Conservation (phyloP, 805 yeast species). For the Nakazawaea wickerhamii region DNA sequence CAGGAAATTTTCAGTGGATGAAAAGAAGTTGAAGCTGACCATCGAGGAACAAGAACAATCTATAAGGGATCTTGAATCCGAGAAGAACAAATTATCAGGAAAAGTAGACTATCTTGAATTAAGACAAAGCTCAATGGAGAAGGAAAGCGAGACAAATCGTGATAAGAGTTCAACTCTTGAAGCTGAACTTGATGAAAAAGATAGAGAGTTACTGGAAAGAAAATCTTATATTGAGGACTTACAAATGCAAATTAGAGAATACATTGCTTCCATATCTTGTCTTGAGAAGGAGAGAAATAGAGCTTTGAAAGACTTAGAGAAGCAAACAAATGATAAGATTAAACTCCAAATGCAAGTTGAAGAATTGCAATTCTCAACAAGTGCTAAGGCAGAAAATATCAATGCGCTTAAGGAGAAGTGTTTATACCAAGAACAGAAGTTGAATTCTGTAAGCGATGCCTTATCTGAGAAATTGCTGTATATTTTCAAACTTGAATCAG, state of each 20-base stretch:
- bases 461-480: not conserved
- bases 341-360: not conserved
- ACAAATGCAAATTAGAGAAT: not conserved
- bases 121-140: not conserved
- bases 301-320: not conserved
- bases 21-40: not conserved
- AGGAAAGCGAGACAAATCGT: not conserved
- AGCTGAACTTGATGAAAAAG: not conserved
- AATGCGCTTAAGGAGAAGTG: not conserved
- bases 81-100: not conserved
- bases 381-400: not conserved
- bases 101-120: not conserved
- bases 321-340: not conserved
- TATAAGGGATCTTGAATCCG: not conserved
- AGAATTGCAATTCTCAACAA: not conserved
- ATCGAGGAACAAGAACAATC: not conserved
- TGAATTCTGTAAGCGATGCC: constrained; percentile 3
- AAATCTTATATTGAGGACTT: not conserved
- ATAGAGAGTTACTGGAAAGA: not conserved
- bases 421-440: not conserved
- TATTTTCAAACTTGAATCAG: not conserved
- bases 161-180: not conserved
- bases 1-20: not conserved
- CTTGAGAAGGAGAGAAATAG: not conserved
- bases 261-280: not conserved